phyloP scores from a whole-genome alignment of 2,329 filamentous ascomycete genomes.

The Colletotrichum horii region DNA sequence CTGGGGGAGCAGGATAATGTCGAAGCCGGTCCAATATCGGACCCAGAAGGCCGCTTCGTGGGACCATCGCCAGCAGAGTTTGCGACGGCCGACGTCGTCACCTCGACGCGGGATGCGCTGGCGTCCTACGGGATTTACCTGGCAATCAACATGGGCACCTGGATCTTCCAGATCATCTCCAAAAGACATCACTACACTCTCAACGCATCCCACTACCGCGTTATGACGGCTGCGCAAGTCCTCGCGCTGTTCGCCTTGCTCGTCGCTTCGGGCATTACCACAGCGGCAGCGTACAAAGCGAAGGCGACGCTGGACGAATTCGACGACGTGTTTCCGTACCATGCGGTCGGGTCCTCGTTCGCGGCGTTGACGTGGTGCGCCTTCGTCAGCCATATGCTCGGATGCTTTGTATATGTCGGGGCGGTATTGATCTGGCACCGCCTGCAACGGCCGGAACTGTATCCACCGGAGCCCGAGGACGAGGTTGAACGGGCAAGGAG shows the following conservation, averaged over 20 bases:
- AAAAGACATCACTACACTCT: neutral
- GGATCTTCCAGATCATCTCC: neutral
- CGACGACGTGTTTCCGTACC: neutral
- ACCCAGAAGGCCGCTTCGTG: neutral
- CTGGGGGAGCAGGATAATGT: neutral
- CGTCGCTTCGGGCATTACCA: neutral
- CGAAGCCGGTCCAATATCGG: neutral
- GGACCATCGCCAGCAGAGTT: neutral
- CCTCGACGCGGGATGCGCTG: neutral
- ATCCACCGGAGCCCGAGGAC: neutral
- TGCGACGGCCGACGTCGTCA: neutral
- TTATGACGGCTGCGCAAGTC: neutral
- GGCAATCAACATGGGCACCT: neutral
- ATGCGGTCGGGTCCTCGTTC: neutral
- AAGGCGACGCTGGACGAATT: neutral
- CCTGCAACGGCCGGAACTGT: neutral
- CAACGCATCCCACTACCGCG: neutral
- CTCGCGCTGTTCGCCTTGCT: neutral
- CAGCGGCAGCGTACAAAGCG: neutral
- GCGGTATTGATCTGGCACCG: neutral
- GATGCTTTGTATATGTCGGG: neutral
- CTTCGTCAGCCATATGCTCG: neutral
- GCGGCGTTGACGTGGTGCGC: constrained; percentile 1
- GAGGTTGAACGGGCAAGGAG: neutral
- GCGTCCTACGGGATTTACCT: neutral